Evolutionary conservation across 1,284 basidiomycete genomes (phyloP).

Genomic region (Malassezia furfur): DNA sequence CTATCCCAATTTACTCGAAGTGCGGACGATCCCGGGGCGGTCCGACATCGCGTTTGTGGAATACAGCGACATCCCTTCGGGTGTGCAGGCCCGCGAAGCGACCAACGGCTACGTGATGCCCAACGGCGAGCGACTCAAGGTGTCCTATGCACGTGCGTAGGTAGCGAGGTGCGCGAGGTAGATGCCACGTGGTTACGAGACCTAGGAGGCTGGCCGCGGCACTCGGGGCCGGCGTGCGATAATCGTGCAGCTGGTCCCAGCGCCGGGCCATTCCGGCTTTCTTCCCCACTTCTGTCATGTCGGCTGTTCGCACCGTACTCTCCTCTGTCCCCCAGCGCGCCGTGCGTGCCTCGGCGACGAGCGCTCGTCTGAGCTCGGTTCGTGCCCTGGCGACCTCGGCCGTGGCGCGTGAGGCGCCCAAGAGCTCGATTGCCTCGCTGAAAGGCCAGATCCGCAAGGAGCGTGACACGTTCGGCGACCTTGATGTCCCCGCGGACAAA

Average conservation of each 20-base stretch:
- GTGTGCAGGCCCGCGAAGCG: conserved; percentile 35
- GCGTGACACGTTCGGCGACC: conserved; percentile 76
- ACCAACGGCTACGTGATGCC: conserved; percentile 42
- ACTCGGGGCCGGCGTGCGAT: too few relatives aligned
- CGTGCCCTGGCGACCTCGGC: neutral
- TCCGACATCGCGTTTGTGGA: conserved; percentile 45
- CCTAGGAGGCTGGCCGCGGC: too few relatives aligned
- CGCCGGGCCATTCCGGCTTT: neutral
- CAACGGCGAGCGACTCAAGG: conserved; percentile 37
- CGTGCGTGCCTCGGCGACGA: neutral
- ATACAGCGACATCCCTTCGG: conserved; percentile 32
- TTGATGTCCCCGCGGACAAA: conserved; percentile 82
- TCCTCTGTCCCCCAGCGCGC: neutral
- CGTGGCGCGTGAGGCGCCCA: neutral
- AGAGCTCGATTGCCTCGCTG: neutral
- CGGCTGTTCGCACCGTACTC: conserved; percentile 2
- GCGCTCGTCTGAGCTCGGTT: neutral
- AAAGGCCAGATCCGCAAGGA: conserved; percentile 27
- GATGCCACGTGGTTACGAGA: too few relatives aligned
- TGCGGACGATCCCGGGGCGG: conserved; percentile 43
- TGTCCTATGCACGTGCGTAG: conserved; percentile 17
- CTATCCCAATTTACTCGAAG: conserved; percentile 33
- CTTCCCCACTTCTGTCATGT: conserved; percentile 3
- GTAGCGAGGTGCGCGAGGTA: neutral
- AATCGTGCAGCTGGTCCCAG: too few relatives aligned